Percentiles rank a stretch among this genome's conserved stretches.
Evolutionary conservation across 164 flowering plant species (phyloP).

Genomic region (Litsea cubeba): DNA sequence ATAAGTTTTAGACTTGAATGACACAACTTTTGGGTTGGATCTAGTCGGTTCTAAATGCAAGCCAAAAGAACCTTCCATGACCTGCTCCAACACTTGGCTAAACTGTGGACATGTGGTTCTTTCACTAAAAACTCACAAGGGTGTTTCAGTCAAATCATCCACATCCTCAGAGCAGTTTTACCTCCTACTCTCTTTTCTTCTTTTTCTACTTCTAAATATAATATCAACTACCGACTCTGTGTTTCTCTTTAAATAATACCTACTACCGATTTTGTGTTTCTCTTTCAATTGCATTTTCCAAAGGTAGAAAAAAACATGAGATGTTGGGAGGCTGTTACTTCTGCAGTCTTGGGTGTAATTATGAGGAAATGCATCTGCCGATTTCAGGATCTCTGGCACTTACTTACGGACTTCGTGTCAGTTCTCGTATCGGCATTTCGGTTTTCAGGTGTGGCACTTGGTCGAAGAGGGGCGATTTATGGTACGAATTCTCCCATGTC

Average conservation of each 20-base stretch:
- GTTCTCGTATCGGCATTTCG: conserved; percentile 20
- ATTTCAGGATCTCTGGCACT: conserved; percentile 20
- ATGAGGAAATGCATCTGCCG: conserved; percentile 31
- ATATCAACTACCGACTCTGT: not conserved
- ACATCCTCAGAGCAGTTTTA: not conserved
- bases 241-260: not conserved
- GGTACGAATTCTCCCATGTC: conserved; percentile 20
- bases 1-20: too few relatives aligned
- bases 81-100: too few relatives aligned
- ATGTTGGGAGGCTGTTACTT: conserved; percentile 18
- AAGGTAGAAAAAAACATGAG: conserved; percentile 12
- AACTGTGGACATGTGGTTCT: too few relatives aligned
- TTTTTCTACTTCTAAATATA: not conserved
- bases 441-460: conserved; percentile 16
- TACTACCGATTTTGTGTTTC: not conserved
- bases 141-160: not conserved
- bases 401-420: conserved; percentile 19
- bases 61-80: too few relatives aligned
- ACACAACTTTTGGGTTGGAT: too few relatives aligned
- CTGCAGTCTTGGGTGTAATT: conserved; percentile 22
- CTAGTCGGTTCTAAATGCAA: too few relatives aligned
- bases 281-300: not conserved
- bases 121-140: not conserved
- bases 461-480: conserved; percentile 7
- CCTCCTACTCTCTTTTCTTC: not conserved